phyloP scores from a whole-genome alignment of 2,329 filamentous ascomycete species.

The Phialocephala subalpina region DNA sequence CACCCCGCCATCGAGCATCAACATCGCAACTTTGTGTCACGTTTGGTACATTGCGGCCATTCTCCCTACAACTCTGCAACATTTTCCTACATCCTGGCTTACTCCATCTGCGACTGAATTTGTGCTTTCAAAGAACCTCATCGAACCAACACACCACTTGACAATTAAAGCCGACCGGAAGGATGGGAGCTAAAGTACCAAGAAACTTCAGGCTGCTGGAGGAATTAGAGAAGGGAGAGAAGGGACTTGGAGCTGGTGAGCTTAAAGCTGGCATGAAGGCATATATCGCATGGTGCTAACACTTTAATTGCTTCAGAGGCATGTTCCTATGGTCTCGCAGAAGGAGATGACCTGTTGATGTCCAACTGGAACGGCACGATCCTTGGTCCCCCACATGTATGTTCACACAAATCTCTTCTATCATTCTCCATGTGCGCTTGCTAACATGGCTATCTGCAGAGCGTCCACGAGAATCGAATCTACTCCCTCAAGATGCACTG shows the following conservation, averaged over 20 bases:
- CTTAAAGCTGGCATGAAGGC: conserved; percentile 30
- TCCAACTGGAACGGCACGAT: conserved; percentile 99
- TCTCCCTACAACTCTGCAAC: not conserved
- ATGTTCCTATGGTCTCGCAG: conserved; percentile 94
- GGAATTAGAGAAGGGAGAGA: conserved; percentile 99
- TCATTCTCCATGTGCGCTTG: not conserved
- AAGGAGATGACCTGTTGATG: conserved; percentile 95
- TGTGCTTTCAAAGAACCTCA: not conserved
- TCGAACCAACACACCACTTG: not conserved
- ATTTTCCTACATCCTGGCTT: not conserved
- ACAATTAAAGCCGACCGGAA: conserved; percentile 10
- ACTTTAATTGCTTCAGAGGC: conserved; percentile 68
- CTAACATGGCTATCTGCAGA: conserved; percentile 58
- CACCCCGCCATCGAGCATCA: conserved; percentile 21
- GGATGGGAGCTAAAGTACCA: conserved; percentile 75
- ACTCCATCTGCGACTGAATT: not conserved
- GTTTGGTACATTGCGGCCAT: not conserved
- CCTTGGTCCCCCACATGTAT: conserved; percentile 91
- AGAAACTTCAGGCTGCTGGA: conserved; percentile 96
- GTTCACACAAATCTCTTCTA: conserved; percentile 45
- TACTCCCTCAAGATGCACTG: conserved; percentile 98
- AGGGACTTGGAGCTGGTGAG: conserved; percentile 88
- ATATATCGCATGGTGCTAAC: conserved; percentile 31
- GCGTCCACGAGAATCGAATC: conserved; percentile 97
- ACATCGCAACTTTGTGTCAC: not conserved